These are phyloP conservation scores for Daedalea quercina DNA, from an alignment of 768 basidiomycete genomes.

Conservation along the genomic window DNA sequence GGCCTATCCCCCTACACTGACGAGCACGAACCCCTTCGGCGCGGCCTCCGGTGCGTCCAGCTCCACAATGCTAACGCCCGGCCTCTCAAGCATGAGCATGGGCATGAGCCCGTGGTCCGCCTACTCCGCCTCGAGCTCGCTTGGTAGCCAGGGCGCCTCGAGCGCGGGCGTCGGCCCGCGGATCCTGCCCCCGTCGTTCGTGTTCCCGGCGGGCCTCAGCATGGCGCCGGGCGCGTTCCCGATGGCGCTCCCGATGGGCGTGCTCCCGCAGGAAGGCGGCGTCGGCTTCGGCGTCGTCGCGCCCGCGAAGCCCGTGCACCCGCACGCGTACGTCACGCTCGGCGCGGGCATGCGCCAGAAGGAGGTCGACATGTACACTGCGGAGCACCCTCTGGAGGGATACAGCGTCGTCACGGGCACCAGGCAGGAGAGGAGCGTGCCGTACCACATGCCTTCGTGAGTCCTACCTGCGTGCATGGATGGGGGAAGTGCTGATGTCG, in stretches of 20 bases:
- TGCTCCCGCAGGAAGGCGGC: neutral
- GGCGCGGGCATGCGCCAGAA: constrained; percentile 84
- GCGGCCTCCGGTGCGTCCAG: constrained; percentile 10
- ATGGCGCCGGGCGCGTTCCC: constrained; percentile 3
- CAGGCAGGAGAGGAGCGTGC: constrained; percentile 48
- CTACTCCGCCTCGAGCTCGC: neutral
- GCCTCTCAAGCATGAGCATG: neutral
- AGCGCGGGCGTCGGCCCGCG: constrained; percentile 1
- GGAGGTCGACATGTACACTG: constrained; percentile 73
- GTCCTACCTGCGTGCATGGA: constrained; percentile 18
- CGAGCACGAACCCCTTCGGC: constrained; percentile 18
- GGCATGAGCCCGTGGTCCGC: neutral
- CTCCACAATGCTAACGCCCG: neutral
- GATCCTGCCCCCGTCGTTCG: neutral
- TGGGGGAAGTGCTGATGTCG: neutral
- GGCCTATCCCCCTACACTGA: constrained; percentile 3
- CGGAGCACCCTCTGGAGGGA: constrained; percentile 58
- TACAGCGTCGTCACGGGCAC: constrained; percentile 31
- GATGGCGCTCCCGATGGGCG: constrained; percentile 21
- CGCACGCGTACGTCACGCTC: constrained; percentile 78
- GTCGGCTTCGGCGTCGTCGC: constrained; percentile 26
- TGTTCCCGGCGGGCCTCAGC: neutral
- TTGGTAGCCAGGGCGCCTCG: neutral
- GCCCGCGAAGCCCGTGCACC: constrained; percentile 51
- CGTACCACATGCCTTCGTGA: constrained; percentile 79